phyloP scores from a whole-genome alignment of 163 green algal species.

The Scenedesmus sp. region DNA sequence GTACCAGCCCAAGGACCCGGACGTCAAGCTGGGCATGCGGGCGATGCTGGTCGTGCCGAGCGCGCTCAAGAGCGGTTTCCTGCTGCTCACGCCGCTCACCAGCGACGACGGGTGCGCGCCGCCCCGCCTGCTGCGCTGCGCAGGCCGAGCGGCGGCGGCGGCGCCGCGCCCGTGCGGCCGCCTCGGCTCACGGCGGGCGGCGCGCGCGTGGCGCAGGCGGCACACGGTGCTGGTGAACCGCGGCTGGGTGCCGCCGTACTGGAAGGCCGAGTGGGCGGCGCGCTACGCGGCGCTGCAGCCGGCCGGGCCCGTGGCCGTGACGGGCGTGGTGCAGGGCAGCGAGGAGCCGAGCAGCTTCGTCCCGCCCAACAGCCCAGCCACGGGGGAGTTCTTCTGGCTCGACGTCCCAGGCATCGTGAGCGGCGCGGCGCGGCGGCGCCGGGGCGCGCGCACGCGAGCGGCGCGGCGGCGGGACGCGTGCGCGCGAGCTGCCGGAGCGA shows the following conservation, averaged over 20 bases:
- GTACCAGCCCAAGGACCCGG: slow-evolving; percentile 34
- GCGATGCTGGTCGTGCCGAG: slow-evolving; percentile 33
- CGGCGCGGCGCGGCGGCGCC: too few species aligned
- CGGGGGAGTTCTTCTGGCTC: slow-evolving; percentile 37
- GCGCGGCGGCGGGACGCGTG: too few species aligned
- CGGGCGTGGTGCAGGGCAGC: slow-evolving; percentile 42
- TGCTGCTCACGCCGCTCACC: slow-evolving; percentile 36
- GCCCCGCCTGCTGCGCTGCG: neutral
- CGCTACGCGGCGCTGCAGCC: slow-evolving; percentile 28
- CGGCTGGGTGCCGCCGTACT: slow-evolving; percentile 43
- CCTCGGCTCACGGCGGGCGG: too few species aligned
- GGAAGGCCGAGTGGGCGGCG: slow-evolving; percentile 27
- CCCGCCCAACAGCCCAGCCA: slow-evolving; percentile 12
- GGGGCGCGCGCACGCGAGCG: too few species aligned
- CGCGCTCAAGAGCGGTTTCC: slow-evolving; percentile 42
- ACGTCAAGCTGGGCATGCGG: slow-evolving; percentile 38
- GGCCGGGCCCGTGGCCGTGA: slow-evolving; percentile 9
- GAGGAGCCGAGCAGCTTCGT: slow-evolving; percentile 42
- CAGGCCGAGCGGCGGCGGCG: neutral
- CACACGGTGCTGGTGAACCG: slow-evolving; percentile 44
- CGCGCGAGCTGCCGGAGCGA: too few species aligned
- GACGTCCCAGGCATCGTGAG: slow-evolving; percentile 44
- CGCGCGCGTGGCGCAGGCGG: slow-evolving; percentile 4
- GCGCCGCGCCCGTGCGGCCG: neutral
- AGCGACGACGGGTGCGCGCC: slow-evolving; percentile 14